These are phyloP conservation scores for Geotrichum klebahnii DNA, from an alignment of 1,139 yeast species.

Conservation along the genomic window DNA sequence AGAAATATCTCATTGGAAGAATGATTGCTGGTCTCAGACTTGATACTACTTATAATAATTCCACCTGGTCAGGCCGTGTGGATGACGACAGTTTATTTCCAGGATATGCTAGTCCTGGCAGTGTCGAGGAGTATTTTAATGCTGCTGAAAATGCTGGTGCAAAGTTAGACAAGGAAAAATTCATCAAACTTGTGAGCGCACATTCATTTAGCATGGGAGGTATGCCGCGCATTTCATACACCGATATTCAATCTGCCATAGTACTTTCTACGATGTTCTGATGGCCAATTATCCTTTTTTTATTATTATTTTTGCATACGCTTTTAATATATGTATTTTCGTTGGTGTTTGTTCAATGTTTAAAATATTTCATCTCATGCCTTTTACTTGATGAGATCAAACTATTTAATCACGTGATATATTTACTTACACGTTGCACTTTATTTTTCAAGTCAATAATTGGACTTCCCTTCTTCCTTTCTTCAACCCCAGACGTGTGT, in stretches of 20 bases:
- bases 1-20: neutral
- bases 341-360: neutral
- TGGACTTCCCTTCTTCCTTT: constrained; percentile 4
- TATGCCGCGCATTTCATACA: constrained; percentile 8
- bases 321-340: neutral
- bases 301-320: neutral
- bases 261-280: constrained; percentile 11
- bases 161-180: constrained; percentile 15
- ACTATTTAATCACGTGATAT: constrained; percentile 6
- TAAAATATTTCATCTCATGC: neutral
- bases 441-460: constrained; percentile 9
- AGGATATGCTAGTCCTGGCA: constrained; percentile 12
- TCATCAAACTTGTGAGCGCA: constrained; percentile 3
- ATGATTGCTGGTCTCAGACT: neutral
- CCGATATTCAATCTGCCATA: constrained; percentile 13
- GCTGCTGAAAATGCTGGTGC: constrained; percentile 6
- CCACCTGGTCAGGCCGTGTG: constrained; percentile 12
- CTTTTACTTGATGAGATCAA: neutral
- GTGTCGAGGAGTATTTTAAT: constrained; percentile 7
- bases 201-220: constrained; percentile 1
- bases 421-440: constrained; percentile 17
- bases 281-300: neutral
- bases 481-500: constrained; percentile 3
- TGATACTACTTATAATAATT: constrained; percentile 1
- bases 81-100: constrained; percentile 17